Base-by-base conservation (phyloP, 1,284 basidiomycete species). In the Fomes fomentarius region DNA sequence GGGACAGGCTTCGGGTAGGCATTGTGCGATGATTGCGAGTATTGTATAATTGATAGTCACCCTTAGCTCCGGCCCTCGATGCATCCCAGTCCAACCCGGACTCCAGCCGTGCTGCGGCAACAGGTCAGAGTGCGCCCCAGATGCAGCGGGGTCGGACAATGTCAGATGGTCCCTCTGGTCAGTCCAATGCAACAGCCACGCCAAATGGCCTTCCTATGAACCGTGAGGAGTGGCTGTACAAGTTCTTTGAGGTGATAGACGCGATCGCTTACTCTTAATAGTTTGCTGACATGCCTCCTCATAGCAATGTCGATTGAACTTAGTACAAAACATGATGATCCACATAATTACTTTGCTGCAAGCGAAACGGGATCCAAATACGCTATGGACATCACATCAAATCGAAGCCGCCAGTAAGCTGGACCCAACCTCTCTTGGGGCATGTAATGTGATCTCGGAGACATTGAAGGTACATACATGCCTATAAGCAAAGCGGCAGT, bases 221-320 rank as follows among this genome's bases (percentile, higher is more conserved):
- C 10, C 19, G 50, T 2, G 46, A 58, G 21, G 37, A 52, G 25
- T 41, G 48, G 31, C 17, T 58, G 14, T 52, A 48, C 33, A 26
- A 31, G 11, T 52, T 34, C 11, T 39, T 58, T 19, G 24, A 52
- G 57, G 57, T 58, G 42, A 3, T 1, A n/a, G n/a, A n/a, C n/a
- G n/a, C n/a, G n/a, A n/a, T n/a, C n/a, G n/a, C n/a, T n/a, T n/a
- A n/a, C n/a, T n/a, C n/a, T n/a, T 17, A 37, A 8, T 10, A 28
- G n/a, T 8, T 39, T 6, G 4, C 17, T 11, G 2, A 35, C 31
- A 17, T 12, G 4, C 6, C 6, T 9, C 21, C 5, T 17, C 46
- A 19, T 11, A 11, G 10, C 15, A 26, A 9, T 2, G 11, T 34
- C 5, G 7, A 10, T 17, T 21, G n/a, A n/a, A n/a, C 4, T 15